Evolutionary conservation across 108 stramenopile species (phyloP).

Genomic region (Aurantiochytrium sp.): DNA sequence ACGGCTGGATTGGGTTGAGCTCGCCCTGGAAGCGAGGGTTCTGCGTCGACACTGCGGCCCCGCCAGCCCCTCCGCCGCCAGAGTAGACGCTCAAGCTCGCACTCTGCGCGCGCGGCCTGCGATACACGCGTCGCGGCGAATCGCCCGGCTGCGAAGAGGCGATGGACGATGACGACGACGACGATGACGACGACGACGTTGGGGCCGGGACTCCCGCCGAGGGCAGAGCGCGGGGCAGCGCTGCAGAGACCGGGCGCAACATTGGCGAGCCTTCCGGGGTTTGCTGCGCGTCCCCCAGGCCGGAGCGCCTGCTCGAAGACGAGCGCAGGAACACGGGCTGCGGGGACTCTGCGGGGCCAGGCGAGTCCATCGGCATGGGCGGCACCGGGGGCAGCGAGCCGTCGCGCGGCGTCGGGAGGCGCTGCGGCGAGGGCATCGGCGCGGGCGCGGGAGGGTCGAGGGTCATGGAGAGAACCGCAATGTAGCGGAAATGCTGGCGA

Average conservation of each 20-base stretch:
- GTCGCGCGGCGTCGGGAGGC: too few species aligned
- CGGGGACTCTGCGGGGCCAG: too few species aligned
- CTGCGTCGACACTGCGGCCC: too few species aligned
- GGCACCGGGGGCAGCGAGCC: too few species aligned
- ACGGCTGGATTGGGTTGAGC: conserved; percentile 85
- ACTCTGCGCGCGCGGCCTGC: background rate
- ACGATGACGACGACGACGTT: background rate
- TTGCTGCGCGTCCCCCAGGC: too few species aligned
- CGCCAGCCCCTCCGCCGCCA: background rate
- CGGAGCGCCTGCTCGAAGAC: background rate
- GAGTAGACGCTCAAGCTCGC: background rate
- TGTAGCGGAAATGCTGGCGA: conserved; percentile 69
- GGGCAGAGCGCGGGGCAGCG: background rate
- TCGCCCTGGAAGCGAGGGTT: conserved; percentile 43
- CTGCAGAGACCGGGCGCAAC: background rate
- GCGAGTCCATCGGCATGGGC: too few species aligned
- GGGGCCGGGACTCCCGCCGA: background rate
- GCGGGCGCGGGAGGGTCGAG: conserved; percentile 34
- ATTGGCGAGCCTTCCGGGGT: background rate
- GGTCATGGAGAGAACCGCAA: conserved; percentile 77
- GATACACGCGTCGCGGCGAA: background rate
- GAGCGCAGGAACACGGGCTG: too few species aligned
- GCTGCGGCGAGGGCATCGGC: too few species aligned
- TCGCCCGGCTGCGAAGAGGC: too few species aligned
- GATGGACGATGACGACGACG: background rate